Evolutionary conservation across 257 asterid species (phyloP), one percentile per base, ranked within the genome.

Genomic region (Solanum sparsipilum): DNA sequence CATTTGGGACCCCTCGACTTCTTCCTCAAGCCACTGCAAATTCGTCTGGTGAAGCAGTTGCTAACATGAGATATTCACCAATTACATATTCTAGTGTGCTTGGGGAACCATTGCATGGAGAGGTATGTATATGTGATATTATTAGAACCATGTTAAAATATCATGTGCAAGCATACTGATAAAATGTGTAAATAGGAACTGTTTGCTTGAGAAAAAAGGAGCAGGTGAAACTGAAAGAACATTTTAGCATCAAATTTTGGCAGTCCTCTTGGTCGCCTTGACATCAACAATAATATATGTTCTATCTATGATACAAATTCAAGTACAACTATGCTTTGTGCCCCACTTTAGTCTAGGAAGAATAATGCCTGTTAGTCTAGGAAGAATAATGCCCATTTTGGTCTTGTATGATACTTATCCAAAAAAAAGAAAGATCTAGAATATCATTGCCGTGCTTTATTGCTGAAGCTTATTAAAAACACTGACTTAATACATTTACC

Each of bases 91-190:
- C 99, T 20, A 96, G 99, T 90, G 97, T 96, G 90, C 99, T 97
- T 73, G 99, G 99, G 88, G 99, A 97, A 92, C 99, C 99, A 72
- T 90, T 97, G 91, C 99, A 97, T 92, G 99, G 99, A 89, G 99
- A 97, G 99, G 99, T 97, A 92, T 90, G 88, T 88, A 68, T 71
- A 46, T 88, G 76, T 84, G 87, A 70, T 84, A 65, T 32, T 29
- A 70, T 56, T 68, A 18, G 88, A 73, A 88, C 52, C 67, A 81
- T 44, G 67, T 46, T 81, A 81, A 81, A 81, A 46, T 81, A 27
- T 29, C 60, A 48, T 87, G 39, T 52, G 21, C 38, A 79, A 15
- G 39, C 39, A 44, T 81, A 46, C 10, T 81, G 68, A 81, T 46
- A 27, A 78, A 25, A 78, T 75, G 48, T 78, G 63, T 25, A 41